Base-by-base conservation (phyloP, 129 eudicot genomes). In the Chrysanthemum lavandulifolium region DNA sequence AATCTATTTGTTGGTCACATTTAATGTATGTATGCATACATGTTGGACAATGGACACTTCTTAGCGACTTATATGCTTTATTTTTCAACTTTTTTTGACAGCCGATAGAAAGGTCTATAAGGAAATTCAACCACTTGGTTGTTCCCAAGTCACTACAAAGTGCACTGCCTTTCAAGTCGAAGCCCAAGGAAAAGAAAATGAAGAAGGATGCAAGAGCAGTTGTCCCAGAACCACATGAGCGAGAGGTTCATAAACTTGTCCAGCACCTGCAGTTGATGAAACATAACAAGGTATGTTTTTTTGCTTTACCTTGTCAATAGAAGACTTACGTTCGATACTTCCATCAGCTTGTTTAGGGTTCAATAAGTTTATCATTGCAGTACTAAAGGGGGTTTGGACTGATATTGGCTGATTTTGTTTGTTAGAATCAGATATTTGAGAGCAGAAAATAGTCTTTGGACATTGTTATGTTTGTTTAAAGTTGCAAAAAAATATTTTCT, bases 111-210 rank as follows among this genome's bases (percentile, higher is more conserved):
- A 86, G 98, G 84, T 88, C 83, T 72, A 68, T 27, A 53, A 86
- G 77, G 86, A 94, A 94, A 92, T 94, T 87, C 90, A 94, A 94
- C 75, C 98, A 97, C 2, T 47, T 94, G 68, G 93, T 94, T 21
- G 92, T 94, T 57, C 93, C 98, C 70, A 90, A 89, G 87, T 75
- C 93, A 14, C 71, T 94, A 73, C 96, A 87, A 79, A 82, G 77
- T 77, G 85, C 67, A 63, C 91, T 94, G 1, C 98, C 98, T 19
- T 94, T 90, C 65, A 85, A 79, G 29, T 82, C 97, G 27, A 94
- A 94, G 78, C 97, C 97, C 19, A 94, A 94, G 80, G 76, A 87
- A 63, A 65, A 58, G 18, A 86, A 89, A 55, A 31, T 76, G 73
- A 80, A 86, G 61, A 84, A 71, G 71, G 88, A 65, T 61, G 64